Percentiles rank a stretch among this genome's conserved stretches.
phyloP scores from a whole-genome alignment of 192 early-diverging fungal genomes.

The Lobulomyces angularis region DNA sequence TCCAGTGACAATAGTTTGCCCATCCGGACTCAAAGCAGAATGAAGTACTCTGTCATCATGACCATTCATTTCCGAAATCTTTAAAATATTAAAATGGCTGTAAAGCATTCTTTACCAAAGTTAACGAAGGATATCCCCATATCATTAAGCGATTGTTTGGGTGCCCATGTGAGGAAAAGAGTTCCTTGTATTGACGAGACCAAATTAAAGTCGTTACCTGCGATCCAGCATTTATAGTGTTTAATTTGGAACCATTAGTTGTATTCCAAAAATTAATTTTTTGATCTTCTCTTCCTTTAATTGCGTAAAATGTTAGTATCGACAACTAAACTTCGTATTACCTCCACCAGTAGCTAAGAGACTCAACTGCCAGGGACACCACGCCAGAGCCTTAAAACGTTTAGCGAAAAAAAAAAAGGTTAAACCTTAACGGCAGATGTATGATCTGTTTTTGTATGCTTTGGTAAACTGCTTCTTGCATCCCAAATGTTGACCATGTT shows the following conservation, averaged over 20 bases:
- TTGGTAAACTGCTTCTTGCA: conserved; percentile 23
- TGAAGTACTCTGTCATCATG: conserved; percentile 37
- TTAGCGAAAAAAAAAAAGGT: conserved; percentile 1
- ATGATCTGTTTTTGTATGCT: conserved; percentile 37
- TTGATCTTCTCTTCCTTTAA: conserved; percentile 31
- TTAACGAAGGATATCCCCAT: conserved; percentile 38
- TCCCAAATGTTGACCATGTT: conserved; percentile 51
- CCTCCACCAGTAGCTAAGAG: conserved; percentile 47
- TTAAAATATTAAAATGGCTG: too few species aligned
- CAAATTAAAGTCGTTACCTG: conserved; percentile 45
- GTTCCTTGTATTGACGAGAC: conserved; percentile 43
- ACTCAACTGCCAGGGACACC: conserved; percentile 83
- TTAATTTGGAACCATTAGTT: conserved; percentile 16
- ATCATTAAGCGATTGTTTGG: conserved; percentile 37
- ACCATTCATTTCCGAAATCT: conserved; percentile 35
- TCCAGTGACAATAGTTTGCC: conserved; percentile 32
- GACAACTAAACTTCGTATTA: too few species aligned
- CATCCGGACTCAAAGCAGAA: conserved; percentile 40
- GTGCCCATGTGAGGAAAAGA: conserved; percentile 37
- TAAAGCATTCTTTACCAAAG: too few species aligned
- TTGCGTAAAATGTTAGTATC: too few species aligned
- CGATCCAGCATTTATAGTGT: conserved; percentile 35
- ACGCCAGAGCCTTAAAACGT: conserved; percentile 64
- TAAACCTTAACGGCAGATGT: conserved; percentile 45
- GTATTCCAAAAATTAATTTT: conserved; percentile 48